These are phyloP conservation scores for Boletus edulis DNA, from an alignment of 768 basidiomycete species.

Conservation along the genomic window DNA sequence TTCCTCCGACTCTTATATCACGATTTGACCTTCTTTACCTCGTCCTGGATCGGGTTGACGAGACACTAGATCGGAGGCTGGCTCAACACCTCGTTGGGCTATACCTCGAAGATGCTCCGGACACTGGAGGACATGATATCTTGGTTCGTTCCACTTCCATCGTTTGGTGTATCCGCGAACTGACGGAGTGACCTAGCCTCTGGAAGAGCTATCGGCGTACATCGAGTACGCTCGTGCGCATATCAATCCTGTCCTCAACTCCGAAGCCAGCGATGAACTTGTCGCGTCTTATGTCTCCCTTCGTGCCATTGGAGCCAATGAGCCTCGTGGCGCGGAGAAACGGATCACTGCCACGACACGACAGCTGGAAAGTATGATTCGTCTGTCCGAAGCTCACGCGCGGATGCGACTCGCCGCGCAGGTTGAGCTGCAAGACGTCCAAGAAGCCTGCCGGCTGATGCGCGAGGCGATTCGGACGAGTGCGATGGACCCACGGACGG, in stretches of 20 bases:
- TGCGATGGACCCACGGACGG: slow-evolving; percentile 94
- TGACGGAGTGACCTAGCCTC: slow-evolving; percentile 51
- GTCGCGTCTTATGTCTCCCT: slow-evolving; percentile 90
- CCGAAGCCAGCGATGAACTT: slow-evolving; percentile 81
- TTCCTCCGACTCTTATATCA: slow-evolving; percentile 96
- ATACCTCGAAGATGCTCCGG: slow-evolving; percentile 88
- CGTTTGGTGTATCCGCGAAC: not conserved
- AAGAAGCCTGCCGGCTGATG: slow-evolving; percentile 93
- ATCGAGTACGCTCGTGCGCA: slow-evolving; percentile 89
- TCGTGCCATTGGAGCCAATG: slow-evolving; percentile 82
- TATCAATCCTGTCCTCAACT: slow-evolving; percentile 83
- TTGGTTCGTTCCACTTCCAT: slow-evolving; percentile 51
- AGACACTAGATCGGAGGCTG: slow-evolving; percentile 76
- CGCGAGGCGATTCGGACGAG: slow-evolving; percentile 92
- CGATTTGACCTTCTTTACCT: slow-evolving; percentile 97
- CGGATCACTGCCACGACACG: slow-evolving; percentile 98
- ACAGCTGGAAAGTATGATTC: slow-evolving; percentile 96
- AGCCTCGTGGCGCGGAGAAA: slow-evolving; percentile 84
- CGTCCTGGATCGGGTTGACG: slow-evolving; percentile 93
- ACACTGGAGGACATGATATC: slow-evolving; percentile 57
- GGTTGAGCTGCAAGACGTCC: slow-evolving; percentile 85
- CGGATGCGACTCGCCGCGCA: slow-evolving; percentile 90
- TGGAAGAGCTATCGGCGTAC: slow-evolving; percentile 89
- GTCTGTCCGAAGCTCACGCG: slow-evolving; percentile 93
- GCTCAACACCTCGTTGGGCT: slow-evolving; percentile 92